These are phyloP conservation scores for Penicillium silybi DNA, from an alignment of 495 filamentous ascomycete genomes.

Conservation along the genomic window DNA sequence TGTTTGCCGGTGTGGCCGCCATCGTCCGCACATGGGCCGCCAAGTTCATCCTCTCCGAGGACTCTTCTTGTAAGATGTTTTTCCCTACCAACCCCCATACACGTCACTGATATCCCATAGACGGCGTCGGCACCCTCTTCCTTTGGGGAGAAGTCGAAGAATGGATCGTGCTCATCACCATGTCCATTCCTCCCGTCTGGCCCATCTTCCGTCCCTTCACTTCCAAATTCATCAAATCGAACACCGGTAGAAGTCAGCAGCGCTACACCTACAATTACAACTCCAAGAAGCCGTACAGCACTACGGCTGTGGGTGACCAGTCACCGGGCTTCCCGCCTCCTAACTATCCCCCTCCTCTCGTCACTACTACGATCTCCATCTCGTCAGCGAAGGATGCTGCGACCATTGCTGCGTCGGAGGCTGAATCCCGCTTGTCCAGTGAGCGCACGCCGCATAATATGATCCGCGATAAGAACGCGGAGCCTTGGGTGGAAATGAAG, in stretches of 20 bases:
- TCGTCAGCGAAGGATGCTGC: constrained; percentile 9
- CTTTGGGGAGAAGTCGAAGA: constrained; percentile 26
- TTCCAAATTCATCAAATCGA: constrained; percentile 21
- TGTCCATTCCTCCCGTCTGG: constrained; percentile 28
- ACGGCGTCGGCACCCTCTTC: constrained; percentile 21
- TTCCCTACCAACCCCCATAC: not conserved
- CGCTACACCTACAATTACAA: constrained; percentile 7
- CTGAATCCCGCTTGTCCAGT: constrained; percentile 3
- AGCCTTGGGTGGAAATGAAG: constrained; percentile 17
- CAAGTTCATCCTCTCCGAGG: constrained; percentile 19
- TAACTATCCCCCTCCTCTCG: constrained; percentile 4
- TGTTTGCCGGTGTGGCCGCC: constrained; percentile 24
- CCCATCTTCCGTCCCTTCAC: constrained; percentile 25
- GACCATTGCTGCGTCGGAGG: constrained; percentile 7
- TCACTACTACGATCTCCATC: constrained; percentile 22
- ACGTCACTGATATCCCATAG: constrained; percentile 6
- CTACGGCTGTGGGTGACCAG: constrained; percentile 10
- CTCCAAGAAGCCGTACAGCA: constrained; percentile 6
- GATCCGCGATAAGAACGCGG: constrained; percentile 2
- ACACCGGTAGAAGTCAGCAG: constrained; percentile 6
- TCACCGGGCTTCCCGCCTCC: constrained; percentile 9
- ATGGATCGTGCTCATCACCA: constrained; percentile 26
- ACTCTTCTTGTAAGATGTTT: constrained; percentile 19
- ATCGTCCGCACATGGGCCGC: constrained; percentile 26
- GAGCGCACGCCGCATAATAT: constrained; percentile 9